Evolutionary conservation across 1,139 yeast species (phyloP), one percentile per base, ranked within the genome.

Genomic region (Arxiozyma bovina): DNA sequence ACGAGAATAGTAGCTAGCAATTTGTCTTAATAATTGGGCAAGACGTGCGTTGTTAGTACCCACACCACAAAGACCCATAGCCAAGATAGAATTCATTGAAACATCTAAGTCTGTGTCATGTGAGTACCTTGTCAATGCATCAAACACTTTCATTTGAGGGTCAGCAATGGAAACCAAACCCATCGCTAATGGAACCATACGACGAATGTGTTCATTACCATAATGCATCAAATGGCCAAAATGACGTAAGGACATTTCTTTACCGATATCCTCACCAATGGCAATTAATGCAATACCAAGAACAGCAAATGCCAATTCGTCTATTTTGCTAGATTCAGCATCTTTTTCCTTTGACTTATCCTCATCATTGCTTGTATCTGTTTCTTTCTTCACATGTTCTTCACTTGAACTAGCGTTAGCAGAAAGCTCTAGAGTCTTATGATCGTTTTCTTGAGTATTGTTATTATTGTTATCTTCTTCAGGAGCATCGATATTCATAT

Each of bases 31-130:
- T 61, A 94, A 77, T 74, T 93, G 99, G 1, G 98, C 98, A 62
- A 94, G 78, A 75, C 99, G 86, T 9, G 99, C 99, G 70, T 94
- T 94, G 73, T 93, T 91, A 44, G 99, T 94, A 73, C 99, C 99
- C 34, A 97, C 94, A 68, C 99, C 99, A 61, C 93, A 96, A 60
- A 94, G 74, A 56, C 99, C 99, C 99, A 94, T 91, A 48, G 96
- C 84, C 67, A 88, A 91, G 59, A 93, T 91, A 34, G 99, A 91
- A 68, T 91, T 94, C 70, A 86, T 86, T 5, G 99, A 96, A 55
- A 94, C 97, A 67, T 89, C 96, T 63, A 88, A 75, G 71, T 93
- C 98, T 56, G 90, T 85, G 68, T 94, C 99, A 72, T 94, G 99
- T 3, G 98, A 89, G 73, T 88, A 90, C 70, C 99, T 82, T 3